phyloP scores from a whole-genome alignment of 495 filamentous ascomycete genomes.

The Glonium stellatum region DNA sequence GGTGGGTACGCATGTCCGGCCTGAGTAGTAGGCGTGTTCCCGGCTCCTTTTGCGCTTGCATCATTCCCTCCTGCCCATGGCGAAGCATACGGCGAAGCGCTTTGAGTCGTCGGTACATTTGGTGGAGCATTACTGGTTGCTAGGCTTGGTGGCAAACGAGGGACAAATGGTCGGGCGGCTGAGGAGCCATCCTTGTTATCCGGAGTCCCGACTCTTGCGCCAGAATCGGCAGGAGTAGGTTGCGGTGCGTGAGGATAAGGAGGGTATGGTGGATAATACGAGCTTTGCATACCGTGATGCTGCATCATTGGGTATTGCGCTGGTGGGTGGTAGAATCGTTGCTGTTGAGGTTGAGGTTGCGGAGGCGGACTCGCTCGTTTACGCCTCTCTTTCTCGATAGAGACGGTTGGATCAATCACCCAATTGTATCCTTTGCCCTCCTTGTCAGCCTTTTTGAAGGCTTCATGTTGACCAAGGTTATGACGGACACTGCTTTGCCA shows the following conservation, averaged over 20 bases:
- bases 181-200: neutral
- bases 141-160: constrained; percentile 24
- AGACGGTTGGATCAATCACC: constrained; percentile 31
- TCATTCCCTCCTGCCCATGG: constrained; percentile 23
- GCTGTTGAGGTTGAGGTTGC: constrained; percentile 11
- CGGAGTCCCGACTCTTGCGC: neutral
- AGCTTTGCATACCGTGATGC: neutral
- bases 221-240: neutral
- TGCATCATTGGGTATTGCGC: constrained; percentile 3
- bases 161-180: neutral
- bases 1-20: neutral
- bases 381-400: constrained; percentile 36
- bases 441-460: constrained; percentile 75
- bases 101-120: constrained; percentile 6
- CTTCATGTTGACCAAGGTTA: constrained; percentile 81
- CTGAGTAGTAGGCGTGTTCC: neutral
- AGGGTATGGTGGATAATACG: neutral
- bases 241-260: neutral
- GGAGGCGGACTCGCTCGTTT: constrained; percentile 26
- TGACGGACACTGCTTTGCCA: constrained; percentile 98
- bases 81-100: constrained; percentile 23
- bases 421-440: constrained; percentile 38
- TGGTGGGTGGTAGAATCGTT: constrained; percentile 17
- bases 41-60: neutral
- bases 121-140: constrained; percentile 14